Evolutionary conservation across 352 stramenopile species (phyloP), one percentile per base, ranked within the genome.

Genomic region (Globisporangium perplexum): DNA sequence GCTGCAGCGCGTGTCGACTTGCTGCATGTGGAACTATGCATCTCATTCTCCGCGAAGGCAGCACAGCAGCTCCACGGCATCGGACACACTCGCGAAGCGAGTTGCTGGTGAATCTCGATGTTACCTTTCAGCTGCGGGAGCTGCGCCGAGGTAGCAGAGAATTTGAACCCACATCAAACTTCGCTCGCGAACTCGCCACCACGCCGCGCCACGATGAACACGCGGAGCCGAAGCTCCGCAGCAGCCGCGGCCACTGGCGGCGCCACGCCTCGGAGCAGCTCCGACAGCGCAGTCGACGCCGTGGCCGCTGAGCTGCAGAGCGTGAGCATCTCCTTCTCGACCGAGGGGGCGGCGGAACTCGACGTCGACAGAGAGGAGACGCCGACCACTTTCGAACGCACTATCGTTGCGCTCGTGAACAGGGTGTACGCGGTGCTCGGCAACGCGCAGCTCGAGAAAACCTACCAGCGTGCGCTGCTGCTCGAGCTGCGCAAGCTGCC

Each of bases 391-490:
- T 55, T 74, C n/a, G 33, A 64, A 33, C 24, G 51, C 7, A 36
- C 64, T 12, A 47, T 74, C 0, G 48, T 63, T 36, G 53, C n/a
- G 6, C 62, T 74, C 50, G 66, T 55, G 52, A 77, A 71, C 56
- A 53, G 67, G 52, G 65, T 77, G 30, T 77, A 62, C 48, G 2
- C 17, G 26, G 53, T 63, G 4, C 48, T 77, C 14, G 68, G 68
- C 0, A 56, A 59, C 18, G 70, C 63, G 14, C 68, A 77, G 49
- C 54, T 68, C 18, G 68, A 77, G 45, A 58, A 58, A 33, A 68
- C 68, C n/a, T 77, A 74, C 52, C 68, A 77, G 59, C 53, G 53
- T 33, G 68, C 68, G 26, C 35, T 77, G 20, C 55, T 47, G 33
- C 24, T 47, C 7, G 68, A 77, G 18, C 47, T 77, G 1, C 20